These are phyloP conservation scores for Penicillium verhagenii DNA, from an alignment of 495 filamentous ascomycete genomes.

Conservation along the genomic window DNA sequence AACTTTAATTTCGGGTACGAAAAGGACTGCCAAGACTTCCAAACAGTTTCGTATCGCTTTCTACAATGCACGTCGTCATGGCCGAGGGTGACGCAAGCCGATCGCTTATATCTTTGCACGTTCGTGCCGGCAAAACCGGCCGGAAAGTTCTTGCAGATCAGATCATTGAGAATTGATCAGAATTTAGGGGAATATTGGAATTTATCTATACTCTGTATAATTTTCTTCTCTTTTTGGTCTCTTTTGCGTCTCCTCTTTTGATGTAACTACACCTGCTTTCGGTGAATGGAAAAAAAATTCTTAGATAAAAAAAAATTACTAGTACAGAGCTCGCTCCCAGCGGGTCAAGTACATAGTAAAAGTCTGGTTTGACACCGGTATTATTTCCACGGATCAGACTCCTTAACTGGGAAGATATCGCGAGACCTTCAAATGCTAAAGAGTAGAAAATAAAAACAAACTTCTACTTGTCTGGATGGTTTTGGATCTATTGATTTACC, in stretches of 20 bases:
- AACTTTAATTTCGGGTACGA: slow-evolving; percentile 22
- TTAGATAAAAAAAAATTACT: no score
- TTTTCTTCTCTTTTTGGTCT: no score
- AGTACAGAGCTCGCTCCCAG: no score
- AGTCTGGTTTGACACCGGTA: slow-evolving; percentile 2
- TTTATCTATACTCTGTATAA: no score
- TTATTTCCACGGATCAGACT: not conserved
- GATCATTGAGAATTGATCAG: no score
- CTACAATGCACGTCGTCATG: slow-evolving; percentile 20
- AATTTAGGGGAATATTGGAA: no score
- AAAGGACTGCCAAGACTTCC: not conserved
- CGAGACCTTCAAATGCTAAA: no score
- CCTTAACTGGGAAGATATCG: not conserved
- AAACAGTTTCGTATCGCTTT: slow-evolving; percentile 10
- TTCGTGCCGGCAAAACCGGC: slow-evolving; percentile 9
- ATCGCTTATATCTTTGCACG: slow-evolving; percentile 18
- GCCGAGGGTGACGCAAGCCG: slow-evolving; percentile 24
- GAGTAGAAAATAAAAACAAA: no score
- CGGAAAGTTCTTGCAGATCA: slow-evolving; percentile 1
- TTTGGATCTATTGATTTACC: not conserved
- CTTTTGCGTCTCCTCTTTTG: no score
- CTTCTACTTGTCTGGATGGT: not conserved
- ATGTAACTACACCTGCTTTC: no score
- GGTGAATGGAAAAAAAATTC: no score
- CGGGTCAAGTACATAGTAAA: not conserved